Evolutionary conservation across 148 eudicot genomes (phyloP), one percentile per base, ranked within the genome.

Genomic region (Cornus suecica): DNA sequence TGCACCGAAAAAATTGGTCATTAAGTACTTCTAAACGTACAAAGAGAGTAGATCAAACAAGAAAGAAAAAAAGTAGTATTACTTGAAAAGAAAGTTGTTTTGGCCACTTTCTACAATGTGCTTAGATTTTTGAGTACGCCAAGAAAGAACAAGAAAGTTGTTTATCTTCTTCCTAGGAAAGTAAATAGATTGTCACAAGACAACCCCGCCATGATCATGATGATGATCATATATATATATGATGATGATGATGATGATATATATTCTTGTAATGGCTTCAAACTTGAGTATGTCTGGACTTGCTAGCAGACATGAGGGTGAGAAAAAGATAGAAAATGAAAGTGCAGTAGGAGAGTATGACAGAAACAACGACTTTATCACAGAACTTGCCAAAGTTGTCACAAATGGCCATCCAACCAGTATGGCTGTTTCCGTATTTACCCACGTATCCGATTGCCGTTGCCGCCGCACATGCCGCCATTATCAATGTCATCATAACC

Each of bases 391-490:
- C 64, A 26, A 89, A 82, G 37, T 78, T 67, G 61, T 79, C 83
- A 66, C 92, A 89, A n/a, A 87, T 81, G 10, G 86, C 84, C 24
- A 82, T 69, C 92, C 92, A 89, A 23, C 90, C 90, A 4, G 82
- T 29, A 26, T 83, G 86, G 16, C n/a, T 52, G 69, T 85, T 81
- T 6, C 92, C 92, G 22, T 76, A 76, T 75, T 65, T 10, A 0
- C 82, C 90, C 18, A 89, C 73, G 27, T 77, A 72, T 34, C 92
- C 92, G 9, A 89, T 75, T 30, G 92, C 83, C 13, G 90, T 78
- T 67, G 90, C 90, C 25, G 86, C 86, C 2, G 85, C 81, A 28
- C 86, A 74, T 15, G 74, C 94, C 13, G 86, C 85, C 71, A 88
- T 65, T 68, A 83, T 37, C 34, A 92, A 15, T 16, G 58, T 64